Conservation (phyloP, 2,329 filamentous ascomycete species). For the Botrytis fragariae region DNA sequence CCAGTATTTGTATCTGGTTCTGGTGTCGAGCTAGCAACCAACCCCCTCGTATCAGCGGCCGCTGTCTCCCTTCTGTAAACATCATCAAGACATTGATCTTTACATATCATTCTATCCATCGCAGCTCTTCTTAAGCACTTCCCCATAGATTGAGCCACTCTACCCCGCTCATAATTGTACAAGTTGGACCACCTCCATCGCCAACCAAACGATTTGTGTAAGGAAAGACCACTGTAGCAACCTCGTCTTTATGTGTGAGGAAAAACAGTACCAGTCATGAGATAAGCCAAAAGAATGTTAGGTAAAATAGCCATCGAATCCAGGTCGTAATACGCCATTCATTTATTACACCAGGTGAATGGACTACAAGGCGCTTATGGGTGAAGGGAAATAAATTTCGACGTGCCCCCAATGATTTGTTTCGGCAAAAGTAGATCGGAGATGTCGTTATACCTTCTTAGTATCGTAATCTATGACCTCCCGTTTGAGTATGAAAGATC, state of each 20-base stretch:
- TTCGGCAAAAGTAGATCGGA: constrained; percentile 56
- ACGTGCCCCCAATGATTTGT: constrained; percentile 67
- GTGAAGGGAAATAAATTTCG: constrained; percentile 58
- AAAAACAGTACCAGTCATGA: constrained; percentile 69
- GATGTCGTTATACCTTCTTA: constrained; percentile 47
- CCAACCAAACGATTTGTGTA: constrained; percentile 28
- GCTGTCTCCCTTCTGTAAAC: constrained; percentile 51
- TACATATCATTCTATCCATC: constrained; percentile 46
- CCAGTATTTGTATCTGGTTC: constrained; percentile 34
- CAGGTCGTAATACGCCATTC: constrained; percentile 61
- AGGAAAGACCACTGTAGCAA: constrained; percentile 51
- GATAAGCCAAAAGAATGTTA: constrained; percentile 67
- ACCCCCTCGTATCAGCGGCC: constrained; percentile 33
- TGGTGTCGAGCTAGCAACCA: constrained; percentile 19
- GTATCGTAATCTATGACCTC: constrained; percentile 60
- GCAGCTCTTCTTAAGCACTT: constrained; percentile 57
- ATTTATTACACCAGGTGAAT: constrained; percentile 59
- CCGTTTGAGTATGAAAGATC: constrained; percentile 53
- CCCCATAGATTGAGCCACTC: constrained; percentile 64
- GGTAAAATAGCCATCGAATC: constrained; percentile 62
- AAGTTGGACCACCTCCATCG: constrained; percentile 24
- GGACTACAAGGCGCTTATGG: constrained; percentile 57
- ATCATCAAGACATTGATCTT: constrained; percentile 55
- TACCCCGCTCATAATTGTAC: constrained; percentile 42
- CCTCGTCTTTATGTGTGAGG: constrained; percentile 57